Evolutionary conservation across 208 protist genomes (phyloP).

Genomic region (Angomonas ambiguus): DNA sequence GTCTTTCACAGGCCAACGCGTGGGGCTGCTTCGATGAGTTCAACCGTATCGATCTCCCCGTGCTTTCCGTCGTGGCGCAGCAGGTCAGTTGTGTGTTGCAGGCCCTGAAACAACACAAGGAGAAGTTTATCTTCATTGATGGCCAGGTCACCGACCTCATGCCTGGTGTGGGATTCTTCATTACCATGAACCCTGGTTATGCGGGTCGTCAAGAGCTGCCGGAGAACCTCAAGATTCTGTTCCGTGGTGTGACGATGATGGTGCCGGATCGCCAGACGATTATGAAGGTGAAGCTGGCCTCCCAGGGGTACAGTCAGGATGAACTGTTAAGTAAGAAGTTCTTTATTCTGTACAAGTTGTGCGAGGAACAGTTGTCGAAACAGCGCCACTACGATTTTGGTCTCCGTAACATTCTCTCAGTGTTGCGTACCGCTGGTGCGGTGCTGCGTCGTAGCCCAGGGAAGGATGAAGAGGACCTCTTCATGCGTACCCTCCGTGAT

Average conservation of each 20-base stretch:
- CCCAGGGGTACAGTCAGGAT: conserved; percentile 91
- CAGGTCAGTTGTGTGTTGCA: conserved; percentile 91
- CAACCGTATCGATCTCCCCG: conserved; percentile 93
- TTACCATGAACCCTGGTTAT: conserved; percentile 99
- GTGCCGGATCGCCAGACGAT: conserved; percentile 97
- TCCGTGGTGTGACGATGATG: conserved; percentile 98
- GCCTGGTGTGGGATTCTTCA: conserved; percentile 95
- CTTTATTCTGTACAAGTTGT: conserved; percentile 94
- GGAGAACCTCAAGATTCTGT: conserved; percentile 98
- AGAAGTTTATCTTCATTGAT: conserved; percentile 93
- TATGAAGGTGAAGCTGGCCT: conserved; percentile 95
- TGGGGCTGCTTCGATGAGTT: conserved; percentile 95
- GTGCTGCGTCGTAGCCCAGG: conserved; percentile 82
- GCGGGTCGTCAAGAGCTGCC: conserved; percentile 97
- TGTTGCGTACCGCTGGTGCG: conserved; percentile 94
- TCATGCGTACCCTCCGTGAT: conserved; percentile 96
- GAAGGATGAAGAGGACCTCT: conserved; percentile 92
- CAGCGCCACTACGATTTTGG: conserved; percentile 98
- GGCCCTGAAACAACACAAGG: conserved; percentile 91
- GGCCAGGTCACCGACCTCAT: conserved; percentile 89
- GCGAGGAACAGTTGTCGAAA: conserved; percentile 97
- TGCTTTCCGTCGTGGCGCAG: conserved; percentile 93
- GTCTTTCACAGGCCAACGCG: conserved; percentile 92
- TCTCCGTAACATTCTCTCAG: conserved; percentile 97
- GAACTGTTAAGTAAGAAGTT: conserved; percentile 94